Evolutionary conservation across 106 monocot genomes (phyloP), one percentile per base, ranked within the genome.

Genomic region (Hemerocallis citrina): DNA sequence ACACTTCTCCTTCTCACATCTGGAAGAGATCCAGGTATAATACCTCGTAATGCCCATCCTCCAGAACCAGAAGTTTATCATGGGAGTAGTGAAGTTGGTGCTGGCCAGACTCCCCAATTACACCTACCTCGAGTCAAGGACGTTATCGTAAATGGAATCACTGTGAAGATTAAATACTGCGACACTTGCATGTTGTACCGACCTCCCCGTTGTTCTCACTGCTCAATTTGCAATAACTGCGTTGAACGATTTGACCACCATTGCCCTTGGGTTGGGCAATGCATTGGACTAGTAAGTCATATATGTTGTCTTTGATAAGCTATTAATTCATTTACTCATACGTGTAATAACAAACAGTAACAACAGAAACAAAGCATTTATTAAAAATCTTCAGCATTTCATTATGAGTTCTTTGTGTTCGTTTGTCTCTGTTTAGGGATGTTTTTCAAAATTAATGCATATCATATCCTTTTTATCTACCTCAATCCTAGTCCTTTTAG

Each of bases 1-100:
- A 25, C 51, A 28, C 82, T 92, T 48, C 76, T 92, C 17, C 61
- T 92, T 20, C 47, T 86, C 16, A 78, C 91, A 5, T 92, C 91
- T 25, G 91, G 82, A 29, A 73, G 86, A 72, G 91, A 92, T 67
- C 91, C 91, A 19, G 91, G 91, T 38, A 92, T 92, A 43, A 80
- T 92, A 63, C 92, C 92, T 16, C 92, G 83, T 51, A 92, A 81
- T 45, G 40, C 67, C 49, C 92, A 92, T 62, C 92, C 92, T 62
- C 86, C 92, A 30, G 92, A 92, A 61, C 77, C 77, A 23, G 93
- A 89, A 63, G 40, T 52, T 19, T 66, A 34, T 39, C 43, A 64
- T 52, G 73, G 39, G 17, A 40, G 22, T 13, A 33, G 34, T 31
- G 64, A 64, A 31, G 23, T 20, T n/a, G 45, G 44, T 19, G 51